Evolutionary conservation across 352 stramenopile species (phyloP).

Genomic region (Pythium sukuiense): DNA sequence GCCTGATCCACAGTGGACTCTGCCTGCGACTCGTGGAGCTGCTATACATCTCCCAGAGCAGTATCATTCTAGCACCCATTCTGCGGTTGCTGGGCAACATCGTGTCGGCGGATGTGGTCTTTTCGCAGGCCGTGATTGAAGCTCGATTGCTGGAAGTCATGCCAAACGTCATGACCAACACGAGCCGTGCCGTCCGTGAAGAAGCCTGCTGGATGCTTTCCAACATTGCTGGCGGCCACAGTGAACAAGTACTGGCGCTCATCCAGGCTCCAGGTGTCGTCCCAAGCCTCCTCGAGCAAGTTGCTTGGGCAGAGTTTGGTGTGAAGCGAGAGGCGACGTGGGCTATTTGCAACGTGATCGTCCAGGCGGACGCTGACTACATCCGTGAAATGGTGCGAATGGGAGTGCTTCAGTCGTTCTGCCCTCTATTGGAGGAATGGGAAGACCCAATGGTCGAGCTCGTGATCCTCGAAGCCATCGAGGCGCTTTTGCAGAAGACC

Average conservation of each 20-base stretch:
- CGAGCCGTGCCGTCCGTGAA: conserved; percentile 75
- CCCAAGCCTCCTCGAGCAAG: conserved; percentile 67
- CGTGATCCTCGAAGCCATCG: conserved; percentile 80
- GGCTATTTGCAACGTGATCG: conserved; percentile 87
- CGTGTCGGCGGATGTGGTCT: conserved; percentile 74
- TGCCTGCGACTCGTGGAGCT: conserved; percentile 78
- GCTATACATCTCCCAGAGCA: conserved; percentile 82
- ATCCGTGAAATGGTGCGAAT: conserved; percentile 66
- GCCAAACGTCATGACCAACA: conserved; percentile 79
- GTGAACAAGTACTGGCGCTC: conserved; percentile 74
- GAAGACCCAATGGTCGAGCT: conserved; percentile 86
- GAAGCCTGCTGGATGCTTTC: conserved; percentile 88
- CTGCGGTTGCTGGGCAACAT: conserved; percentile 82
- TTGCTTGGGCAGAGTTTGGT: conserved; percentile 85
- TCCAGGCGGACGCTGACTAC: conserved; percentile 59
- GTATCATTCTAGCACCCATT: conserved; percentile 78
- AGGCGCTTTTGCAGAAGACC: conserved; percentile 71
- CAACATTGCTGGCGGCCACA: conserved; percentile 78
- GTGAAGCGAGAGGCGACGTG: conserved; percentile 85
- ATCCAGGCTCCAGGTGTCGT: conserved; percentile 72
- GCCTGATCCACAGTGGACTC: conserved; percentile 59
- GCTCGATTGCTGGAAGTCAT: conserved; percentile 80
- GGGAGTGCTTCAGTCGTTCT: conserved; percentile 74
- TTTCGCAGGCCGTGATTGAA: conserved; percentile 76
- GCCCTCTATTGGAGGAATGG: conserved; percentile 75